phyloP scores from a whole-genome alignment of 179 eudicot species.

The Amaranthus tricolor region DNA sequence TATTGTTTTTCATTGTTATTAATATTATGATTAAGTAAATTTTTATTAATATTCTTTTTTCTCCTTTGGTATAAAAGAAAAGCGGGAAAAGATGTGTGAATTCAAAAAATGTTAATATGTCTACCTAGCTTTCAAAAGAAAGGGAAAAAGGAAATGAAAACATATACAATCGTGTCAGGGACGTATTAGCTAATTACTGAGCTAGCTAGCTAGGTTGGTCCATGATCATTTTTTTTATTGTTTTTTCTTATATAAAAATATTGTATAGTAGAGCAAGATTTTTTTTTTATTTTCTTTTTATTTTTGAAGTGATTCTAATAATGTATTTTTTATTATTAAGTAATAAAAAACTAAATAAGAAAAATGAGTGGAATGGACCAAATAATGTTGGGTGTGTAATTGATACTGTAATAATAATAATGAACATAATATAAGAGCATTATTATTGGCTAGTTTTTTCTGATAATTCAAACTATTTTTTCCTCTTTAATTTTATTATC shows the following conservation, averaged over 20 bases:
- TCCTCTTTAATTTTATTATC: too few species aligned
- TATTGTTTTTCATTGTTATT: background rate
- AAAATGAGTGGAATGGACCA: background rate
- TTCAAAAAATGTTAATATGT: slow-evolving; percentile 3
- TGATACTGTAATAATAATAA: background rate
- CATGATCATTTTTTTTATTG: slow-evolving; percentile 9
- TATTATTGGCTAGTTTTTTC: background rate
- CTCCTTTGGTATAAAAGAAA: background rate
- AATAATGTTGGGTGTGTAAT: background rate
- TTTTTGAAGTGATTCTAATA: slow-evolving; percentile 5
- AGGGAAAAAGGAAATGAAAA: background rate
- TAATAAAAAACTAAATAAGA: slow-evolving; percentile 8
- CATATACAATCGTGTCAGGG: slow-evolving; percentile 11
- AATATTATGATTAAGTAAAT: background rate
- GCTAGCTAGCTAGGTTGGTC: slow-evolving; percentile 27
- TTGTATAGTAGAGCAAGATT: slow-evolving; percentile 27
- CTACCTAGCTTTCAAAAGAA: background rate
- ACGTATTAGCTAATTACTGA: slow-evolving; percentile 18
- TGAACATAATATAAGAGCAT: background rate
- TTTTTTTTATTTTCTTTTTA: background rate
- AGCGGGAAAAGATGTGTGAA: background rate
- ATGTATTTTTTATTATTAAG: slow-evolving; percentile 13
- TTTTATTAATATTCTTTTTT: background rate
- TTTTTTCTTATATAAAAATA: slow-evolving; percentile 11
- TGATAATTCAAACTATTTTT: too few species aligned